Evolutionary conservation across 495 filamentous ascomycete genomes (phyloP), one percentile per base, ranked within the genome.

Genomic region (Terfezia boudieri): DNA sequence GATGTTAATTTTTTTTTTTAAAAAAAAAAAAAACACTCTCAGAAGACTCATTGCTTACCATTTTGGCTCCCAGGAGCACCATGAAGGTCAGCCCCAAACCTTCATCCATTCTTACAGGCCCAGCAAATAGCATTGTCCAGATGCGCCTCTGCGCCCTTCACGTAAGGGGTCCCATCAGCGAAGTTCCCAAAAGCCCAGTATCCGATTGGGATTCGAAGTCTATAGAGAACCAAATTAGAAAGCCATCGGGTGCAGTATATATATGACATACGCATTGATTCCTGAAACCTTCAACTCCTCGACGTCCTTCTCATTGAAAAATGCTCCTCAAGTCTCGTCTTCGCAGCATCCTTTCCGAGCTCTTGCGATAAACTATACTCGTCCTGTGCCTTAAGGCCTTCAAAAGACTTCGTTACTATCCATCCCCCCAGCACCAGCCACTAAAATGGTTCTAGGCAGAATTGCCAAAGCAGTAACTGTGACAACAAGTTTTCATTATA

Each of bases 31-130:
- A 32, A 7, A 32, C 1, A 32, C 4, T 2, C 2, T 32, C 2
- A 32, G 26, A 2, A 32, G 4, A 5, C 7, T 4, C 26, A 32
- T 32, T 32, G 17, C 41, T 14, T 46, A 14, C 69, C 70, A 55
- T 71, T 72, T 55, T 71, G 70, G 12, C 61, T 65, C 2, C 70
- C 70, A 37, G 69, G 69, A 37, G 60, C 60, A 35, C 68, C 68
- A 50, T 69, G 68, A 50, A 59, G 60, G 50, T 70, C 69, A 37
- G 70, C 54, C n/a, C 63, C 63, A 65, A 50, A 71, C 67, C 59
- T 68, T 67, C 62, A 72, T 64, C 9, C 63, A 22, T 59, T 38
- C 12, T 56, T 58, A 46, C 67, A 58, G 2, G 69, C 69, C 70
- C 69, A 72, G 8, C 55, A 59, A 22, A 72, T 65, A 4, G 68